phyloP scores from a whole-genome alignment of 1,139 yeast genomes.

The Taiozyma sp. region DNA sequence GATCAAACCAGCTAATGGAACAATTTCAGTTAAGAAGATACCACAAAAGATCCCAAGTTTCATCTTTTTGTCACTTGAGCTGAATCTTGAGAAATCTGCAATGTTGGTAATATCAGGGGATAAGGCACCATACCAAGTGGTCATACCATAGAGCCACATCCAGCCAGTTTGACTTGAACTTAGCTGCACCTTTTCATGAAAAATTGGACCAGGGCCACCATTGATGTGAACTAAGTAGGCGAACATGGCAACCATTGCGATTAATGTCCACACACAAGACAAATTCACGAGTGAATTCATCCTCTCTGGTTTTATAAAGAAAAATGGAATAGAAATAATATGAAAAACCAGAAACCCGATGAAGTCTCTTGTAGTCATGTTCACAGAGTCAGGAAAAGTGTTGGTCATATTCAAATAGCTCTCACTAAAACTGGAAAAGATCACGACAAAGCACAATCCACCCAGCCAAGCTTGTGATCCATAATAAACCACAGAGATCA shows the following conservation, averaged over 20 bases:
- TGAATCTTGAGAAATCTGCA: slow-evolving; percentile 39
- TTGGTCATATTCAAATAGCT: slow-evolving; percentile 29
- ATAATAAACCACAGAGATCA: slow-evolving; percentile 31
- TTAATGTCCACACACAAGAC: slow-evolving; percentile 25
- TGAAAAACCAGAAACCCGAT: slow-evolving; percentile 30
- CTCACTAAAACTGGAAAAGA: slow-evolving; percentile 27
- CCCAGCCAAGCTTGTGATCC: slow-evolving; percentile 33
- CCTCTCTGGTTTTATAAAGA: slow-evolving; percentile 25
- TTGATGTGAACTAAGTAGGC: slow-evolving; percentile 23
- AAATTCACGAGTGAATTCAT: slow-evolving; percentile 25
- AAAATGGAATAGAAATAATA: slow-evolving; percentile 22
- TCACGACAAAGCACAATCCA: slow-evolving; percentile 28
- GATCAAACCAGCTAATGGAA: slow-evolving; percentile 35
- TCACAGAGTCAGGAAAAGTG: slow-evolving; percentile 28
- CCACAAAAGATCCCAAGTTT: slow-evolving; percentile 25
- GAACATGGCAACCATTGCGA: slow-evolving; percentile 29
- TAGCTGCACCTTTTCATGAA: slow-evolving; percentile 16
- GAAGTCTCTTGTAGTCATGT: slow-evolving; percentile 30
- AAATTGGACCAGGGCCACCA: slow-evolving; percentile 29
- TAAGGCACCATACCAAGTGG: slow-evolving; percentile 30
- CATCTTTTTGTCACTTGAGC: slow-evolving; percentile 20
- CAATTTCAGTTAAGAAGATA: slow-evolving; percentile 29
- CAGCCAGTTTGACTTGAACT: slow-evolving; percentile 22
- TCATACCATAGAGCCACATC: slow-evolving; percentile 28
- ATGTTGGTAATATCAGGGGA: slow-evolving; percentile 38